A percentile compares a stretch with the other conserved stretches of the same genome.
Conservation (phyloP, 106 monocot genomes). For the Xerophyta viscosa region DNA sequence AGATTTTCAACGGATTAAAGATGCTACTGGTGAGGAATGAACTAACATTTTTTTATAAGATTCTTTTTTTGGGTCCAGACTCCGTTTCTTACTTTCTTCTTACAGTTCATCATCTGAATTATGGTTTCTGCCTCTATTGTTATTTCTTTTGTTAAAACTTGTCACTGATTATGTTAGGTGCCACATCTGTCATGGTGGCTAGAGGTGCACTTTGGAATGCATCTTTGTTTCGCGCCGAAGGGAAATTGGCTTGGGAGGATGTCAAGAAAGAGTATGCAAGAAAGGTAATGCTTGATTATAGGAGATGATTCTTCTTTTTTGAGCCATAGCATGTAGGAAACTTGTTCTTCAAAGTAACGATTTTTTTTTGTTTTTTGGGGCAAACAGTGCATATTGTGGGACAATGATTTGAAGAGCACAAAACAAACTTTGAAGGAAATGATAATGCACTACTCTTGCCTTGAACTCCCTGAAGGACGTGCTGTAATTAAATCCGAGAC, state of each 20-base stretch:
- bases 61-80: not conserved
- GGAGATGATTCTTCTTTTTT: no score
- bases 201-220: constrained; percentile 99
- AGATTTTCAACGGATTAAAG: constrained; percentile 79
- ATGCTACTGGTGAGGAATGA: constrained; percentile 52
- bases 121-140: no score
- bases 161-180: no score
- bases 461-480: constrained; percentile 86
- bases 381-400: constrained; percentile 88
- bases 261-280: constrained; percentile 83
- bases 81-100: no score
- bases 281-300: constrained; percentile 36
- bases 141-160: no score
- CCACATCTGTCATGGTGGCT: constrained; percentile 85
- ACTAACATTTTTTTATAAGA: not conserved
- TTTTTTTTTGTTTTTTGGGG: no score
- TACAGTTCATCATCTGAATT: no score
- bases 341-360: no score
- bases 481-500: constrained; percentile 68
- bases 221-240: constrained; percentile 68
- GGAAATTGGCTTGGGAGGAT: constrained; percentile 72
- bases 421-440: constrained; percentile 95
- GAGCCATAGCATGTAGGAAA: no score
- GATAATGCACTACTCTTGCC: constrained; percentile 93
- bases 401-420: constrained; percentile 94